A percentile compares a stretch with the other conserved stretches of the same genome.
Conservation (phyloP, 306 rosid species). For the Castanopsis chinensis region DNA sequence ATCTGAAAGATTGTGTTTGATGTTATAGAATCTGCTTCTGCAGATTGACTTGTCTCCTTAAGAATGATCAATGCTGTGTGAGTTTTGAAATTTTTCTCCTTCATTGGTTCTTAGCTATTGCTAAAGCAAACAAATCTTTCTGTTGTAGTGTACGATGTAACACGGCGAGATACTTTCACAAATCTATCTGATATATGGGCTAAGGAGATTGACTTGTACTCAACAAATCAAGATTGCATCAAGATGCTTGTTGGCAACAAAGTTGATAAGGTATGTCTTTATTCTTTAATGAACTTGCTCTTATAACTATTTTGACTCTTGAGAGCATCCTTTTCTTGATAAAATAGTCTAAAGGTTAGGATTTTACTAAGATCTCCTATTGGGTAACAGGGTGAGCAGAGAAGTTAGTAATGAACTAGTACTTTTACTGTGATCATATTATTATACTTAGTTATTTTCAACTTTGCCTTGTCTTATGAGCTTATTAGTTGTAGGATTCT, state of each 20-base stretch:
- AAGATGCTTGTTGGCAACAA: constrained; percentile 88
- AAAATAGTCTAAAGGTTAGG: background rate
- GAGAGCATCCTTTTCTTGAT: background rate
- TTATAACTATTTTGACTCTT: background rate
- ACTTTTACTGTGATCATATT: no score
- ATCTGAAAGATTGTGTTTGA: background rate
- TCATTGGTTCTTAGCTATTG: background rate
- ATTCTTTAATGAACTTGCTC: constrained; percentile 2
- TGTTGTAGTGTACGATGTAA: constrained; percentile 69
- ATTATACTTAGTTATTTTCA: no score
- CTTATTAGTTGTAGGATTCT: background rate
- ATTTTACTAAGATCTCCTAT: background rate
- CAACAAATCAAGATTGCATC: constrained; percentile 78
- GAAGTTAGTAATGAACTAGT: no score
- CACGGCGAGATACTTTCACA: constrained; percentile 65
- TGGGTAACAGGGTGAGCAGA: background rate
- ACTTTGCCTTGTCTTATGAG: background rate
- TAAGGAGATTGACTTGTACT: constrained; percentile 71
- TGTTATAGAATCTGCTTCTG: background rate
- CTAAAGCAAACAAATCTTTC: background rate
- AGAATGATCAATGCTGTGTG: background rate
- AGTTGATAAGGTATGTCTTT: constrained; percentile 57
- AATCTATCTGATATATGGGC: constrained; percentile 87
- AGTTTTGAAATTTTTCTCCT: background rate
- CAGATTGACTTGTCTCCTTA: background rate